phyloP scores from a whole-genome alignment of 2,329 filamentous ascomycete species.

The Colletotrichum sp. region DNA sequence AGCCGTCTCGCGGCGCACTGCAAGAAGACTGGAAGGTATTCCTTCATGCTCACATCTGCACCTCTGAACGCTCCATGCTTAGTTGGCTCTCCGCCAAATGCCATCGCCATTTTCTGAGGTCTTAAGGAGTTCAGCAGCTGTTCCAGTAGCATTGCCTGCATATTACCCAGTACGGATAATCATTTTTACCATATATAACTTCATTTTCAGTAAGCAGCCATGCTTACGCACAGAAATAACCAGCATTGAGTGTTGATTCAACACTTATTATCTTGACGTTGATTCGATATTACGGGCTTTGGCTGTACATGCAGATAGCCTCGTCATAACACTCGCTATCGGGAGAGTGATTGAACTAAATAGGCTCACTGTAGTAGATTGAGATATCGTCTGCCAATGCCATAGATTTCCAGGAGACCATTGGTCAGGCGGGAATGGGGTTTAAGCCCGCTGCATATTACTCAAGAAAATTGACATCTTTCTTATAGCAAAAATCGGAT shows the following conservation, averaged over 20 bases:
- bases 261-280: neutral
- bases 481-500: fast-evolving
- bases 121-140: neutral
- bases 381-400: neutral
- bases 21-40: slow-evolving; percentile 56
- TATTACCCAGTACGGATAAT: neutral
- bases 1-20: slow-evolving; percentile 58
- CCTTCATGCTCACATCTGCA: slow-evolving; percentile 66
- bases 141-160: fast-evolving
- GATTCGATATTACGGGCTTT: neutral
- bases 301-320: neutral
- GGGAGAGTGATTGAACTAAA: fast-evolving
- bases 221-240: neutral
- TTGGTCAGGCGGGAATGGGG: fast-evolving
- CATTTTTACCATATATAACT: neutral
- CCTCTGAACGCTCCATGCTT: slow-evolving; percentile 63
- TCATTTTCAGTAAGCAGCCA: neutral
- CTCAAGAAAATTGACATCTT: neutral
- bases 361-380: neutral
- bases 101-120: slow-evolving; percentile 48
- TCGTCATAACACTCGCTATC: fast-evolving
- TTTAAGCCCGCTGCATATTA: neutral
- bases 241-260: neutral
- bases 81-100: slow-evolving; percentile 53
- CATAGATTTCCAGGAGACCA: neutral